Percentiles rank a stretch among this genome's conserved stretches.
These are phyloP conservation scores for Stromatinia cepivora DNA, from an alignment of 2,329 filamentous ascomycete genomes.

Conservation along the genomic window DNA sequence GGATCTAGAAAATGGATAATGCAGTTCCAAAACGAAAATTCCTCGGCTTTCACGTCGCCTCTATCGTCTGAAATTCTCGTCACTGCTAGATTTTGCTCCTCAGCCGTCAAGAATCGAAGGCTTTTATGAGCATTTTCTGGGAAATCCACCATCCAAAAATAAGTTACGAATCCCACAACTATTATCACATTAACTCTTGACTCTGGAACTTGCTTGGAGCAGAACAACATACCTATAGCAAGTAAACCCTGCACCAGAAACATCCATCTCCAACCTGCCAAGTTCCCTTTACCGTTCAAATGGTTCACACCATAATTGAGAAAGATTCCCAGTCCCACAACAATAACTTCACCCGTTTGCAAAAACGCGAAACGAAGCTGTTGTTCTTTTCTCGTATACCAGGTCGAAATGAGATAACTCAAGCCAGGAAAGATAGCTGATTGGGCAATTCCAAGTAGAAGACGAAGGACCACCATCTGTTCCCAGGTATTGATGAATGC, in stretches of 20 bases:
- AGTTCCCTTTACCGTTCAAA: constrained; percentile 53
- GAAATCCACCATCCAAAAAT: constrained; percentile 64
- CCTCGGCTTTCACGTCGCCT: constrained; percentile 51
- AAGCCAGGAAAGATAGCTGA: constrained; percentile 54
- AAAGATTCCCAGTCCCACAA: constrained; percentile 47
- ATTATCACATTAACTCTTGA: constrained; percentile 31
- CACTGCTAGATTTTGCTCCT: constrained; percentile 50
- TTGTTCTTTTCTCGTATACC: constrained; percentile 40
- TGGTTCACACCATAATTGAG: constrained; percentile 66
- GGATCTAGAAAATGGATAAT: constrained; percentile 51
- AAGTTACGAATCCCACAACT: constrained; percentile 52
- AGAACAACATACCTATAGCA: constrained; percentile 44
- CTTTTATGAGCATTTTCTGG: constrained; percentile 57
- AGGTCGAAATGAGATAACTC: constrained; percentile 49
- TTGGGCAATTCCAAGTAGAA: constrained; percentile 66
- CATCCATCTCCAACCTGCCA: constrained; percentile 68
- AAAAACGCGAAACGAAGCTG: constrained; percentile 63
- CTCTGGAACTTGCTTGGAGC: constrained; percentile 2
- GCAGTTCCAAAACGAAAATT: constrained; percentile 61
- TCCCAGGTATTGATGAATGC: constrained; percentile 67
- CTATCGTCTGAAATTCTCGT: constrained; percentile 58
- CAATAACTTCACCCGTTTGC: constrained; percentile 63
- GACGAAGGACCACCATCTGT: constrained; percentile 67
- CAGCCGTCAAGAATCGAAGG: constrained; percentile 56
- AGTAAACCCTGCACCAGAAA: constrained; percentile 55